Conservation (phyloP, 2,329 filamentous ascomycete species). For the Sporothrix brasiliensis region DNA sequence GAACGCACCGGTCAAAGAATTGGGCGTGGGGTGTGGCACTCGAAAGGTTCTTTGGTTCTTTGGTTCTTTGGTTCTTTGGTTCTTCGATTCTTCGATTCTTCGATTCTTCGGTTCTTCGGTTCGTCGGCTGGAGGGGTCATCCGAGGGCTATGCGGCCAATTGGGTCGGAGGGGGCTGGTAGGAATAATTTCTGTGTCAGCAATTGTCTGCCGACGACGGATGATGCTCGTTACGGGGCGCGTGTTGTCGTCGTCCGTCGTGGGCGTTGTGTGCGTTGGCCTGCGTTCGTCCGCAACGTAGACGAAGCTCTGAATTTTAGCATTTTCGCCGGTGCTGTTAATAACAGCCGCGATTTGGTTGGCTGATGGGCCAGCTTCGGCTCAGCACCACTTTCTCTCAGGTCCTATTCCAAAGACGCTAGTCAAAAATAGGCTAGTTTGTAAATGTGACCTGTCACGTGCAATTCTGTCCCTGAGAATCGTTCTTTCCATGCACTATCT, state of each 20-base stretch:
- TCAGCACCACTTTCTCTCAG: slow-evolving; percentile 13
- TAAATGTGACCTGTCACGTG: background rate
- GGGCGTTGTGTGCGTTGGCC: background rate
- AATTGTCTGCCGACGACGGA: too few relatives aligned
- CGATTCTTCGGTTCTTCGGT: too few relatives aligned
- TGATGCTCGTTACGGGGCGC: too few relatives aligned
- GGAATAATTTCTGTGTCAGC: too few relatives aligned
- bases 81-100: too few relatives aligned
- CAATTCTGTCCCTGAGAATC: background rate
- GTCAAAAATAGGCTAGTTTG: background rate
- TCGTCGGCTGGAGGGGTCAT: background rate
- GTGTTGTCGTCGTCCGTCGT: background rate
- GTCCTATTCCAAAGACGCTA: background rate
- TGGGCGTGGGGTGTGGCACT: background rate
- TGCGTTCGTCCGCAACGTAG: background rate
- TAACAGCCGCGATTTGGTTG: slow-evolving; percentile 33
- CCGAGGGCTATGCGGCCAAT: background rate
- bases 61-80: too few relatives aligned
- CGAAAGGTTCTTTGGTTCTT: too few relatives aligned
- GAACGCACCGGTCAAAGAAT: too few relatives aligned
- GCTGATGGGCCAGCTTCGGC: slow-evolving; percentile 23
- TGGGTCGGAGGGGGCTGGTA: background rate
- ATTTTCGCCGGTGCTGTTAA: slow-evolving; percentile 9
- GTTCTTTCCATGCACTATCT: slow-evolving; percentile 12
- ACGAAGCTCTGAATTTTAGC: slow-evolving; percentile 23